Base-by-base conservation (phyloP, 345 rosid genomes). In the Aquilaria yunnanensis region DNA sequence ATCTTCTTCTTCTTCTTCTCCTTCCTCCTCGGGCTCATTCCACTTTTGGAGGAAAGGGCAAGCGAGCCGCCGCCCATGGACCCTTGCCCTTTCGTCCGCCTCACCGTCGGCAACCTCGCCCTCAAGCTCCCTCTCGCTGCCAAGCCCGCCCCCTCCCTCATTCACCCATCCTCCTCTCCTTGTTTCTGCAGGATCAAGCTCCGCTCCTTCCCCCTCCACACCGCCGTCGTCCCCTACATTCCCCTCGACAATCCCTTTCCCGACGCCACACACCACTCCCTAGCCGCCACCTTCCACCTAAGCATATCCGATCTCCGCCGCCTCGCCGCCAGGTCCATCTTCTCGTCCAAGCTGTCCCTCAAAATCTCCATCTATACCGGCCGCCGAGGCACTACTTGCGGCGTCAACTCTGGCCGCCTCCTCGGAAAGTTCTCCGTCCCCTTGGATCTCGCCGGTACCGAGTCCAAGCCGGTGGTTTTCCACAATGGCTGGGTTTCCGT, bases 71-170 rank as follows among this genome's bases (percentile, higher is more conserved):
- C 2, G 13, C 37, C 14, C n/a, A 93, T 93, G 98, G 98, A 93
- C 80, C 97, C 97, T 12, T 90, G 97, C 72, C 97, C 94, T 51
- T 92, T 87, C 80, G 81, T 89, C 34, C 93, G 96, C 47, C 74
- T 92, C 14, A 79, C 94, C 13, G 86, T 93, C 1, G 83, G 79
- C 23, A 83, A 80, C 56, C 79, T 93, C 14, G 96, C 93, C 33
- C 76, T 92, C 55, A 85, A 83, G 64, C 63, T 89, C 55, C 96
- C 98, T 4, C 69, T 76, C 1, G 88, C 92, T 5, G 62, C 94
- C 2, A 89, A 81, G 50, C 83, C 96, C 0, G 74, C 89, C 3
- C 75, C 78, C 72, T 85, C 98, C 62, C 88, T 82, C 56, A 88
- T 90, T 37, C 97, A 87, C 57, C 97, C 93, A 0, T 77, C 87